These are phyloP conservation scores for Saccharum spontaneum DNA, from an alignment of 176 grass and related monocot species.

Conservation along the genomic window DNA sequence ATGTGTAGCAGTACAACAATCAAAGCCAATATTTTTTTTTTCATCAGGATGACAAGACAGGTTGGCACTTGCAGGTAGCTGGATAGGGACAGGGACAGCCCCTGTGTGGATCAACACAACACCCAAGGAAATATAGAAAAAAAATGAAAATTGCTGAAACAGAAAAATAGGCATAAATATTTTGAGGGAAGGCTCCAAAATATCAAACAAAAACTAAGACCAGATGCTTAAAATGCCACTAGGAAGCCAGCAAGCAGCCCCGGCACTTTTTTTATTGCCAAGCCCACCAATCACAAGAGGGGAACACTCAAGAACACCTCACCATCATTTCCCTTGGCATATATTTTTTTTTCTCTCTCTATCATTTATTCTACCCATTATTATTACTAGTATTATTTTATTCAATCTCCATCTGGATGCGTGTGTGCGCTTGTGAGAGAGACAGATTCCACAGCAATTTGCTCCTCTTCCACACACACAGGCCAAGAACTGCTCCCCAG, in stretches of 20 bases:
- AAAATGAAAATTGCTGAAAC: background rate
- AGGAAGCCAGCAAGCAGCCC: slow-evolving; percentile 29
- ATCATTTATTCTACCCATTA: slow-evolving; percentile 16
- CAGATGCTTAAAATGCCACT: background rate
- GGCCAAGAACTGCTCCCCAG: slow-evolving; percentile 40
- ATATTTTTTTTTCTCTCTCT: background rate
- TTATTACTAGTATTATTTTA: slow-evolving; percentile 31
- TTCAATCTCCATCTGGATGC: slow-evolving; percentile 34
- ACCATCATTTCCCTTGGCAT: slow-evolving; percentile 2
- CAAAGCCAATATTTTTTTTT: too few species aligned
- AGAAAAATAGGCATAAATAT: background rate
- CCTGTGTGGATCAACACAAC: slow-evolving; percentile 41
- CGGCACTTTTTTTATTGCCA: slow-evolving; percentile 11
- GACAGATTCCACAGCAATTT: slow-evolving; percentile 51
- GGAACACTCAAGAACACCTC: slow-evolving; percentile 23
- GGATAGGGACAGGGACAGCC: slow-evolving; percentile 42
- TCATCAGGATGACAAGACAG: slow-evolving; percentile 36
- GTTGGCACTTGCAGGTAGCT: slow-evolving; percentile 48
- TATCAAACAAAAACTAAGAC: slow-evolving; percentile 31
- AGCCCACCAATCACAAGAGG: slow-evolving; percentile 37
- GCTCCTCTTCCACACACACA: slow-evolving; percentile 5
- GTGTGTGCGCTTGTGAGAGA: slow-evolving; percentile 19
- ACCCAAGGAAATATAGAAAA: background rate
- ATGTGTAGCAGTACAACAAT: slow-evolving; percentile 17
- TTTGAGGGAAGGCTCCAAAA: background rate